These are phyloP conservation scores for cucumber (Cucumis sativus) DNA, from an alignment of 306 rosid species.

Conservation along the genomic window DNA sequence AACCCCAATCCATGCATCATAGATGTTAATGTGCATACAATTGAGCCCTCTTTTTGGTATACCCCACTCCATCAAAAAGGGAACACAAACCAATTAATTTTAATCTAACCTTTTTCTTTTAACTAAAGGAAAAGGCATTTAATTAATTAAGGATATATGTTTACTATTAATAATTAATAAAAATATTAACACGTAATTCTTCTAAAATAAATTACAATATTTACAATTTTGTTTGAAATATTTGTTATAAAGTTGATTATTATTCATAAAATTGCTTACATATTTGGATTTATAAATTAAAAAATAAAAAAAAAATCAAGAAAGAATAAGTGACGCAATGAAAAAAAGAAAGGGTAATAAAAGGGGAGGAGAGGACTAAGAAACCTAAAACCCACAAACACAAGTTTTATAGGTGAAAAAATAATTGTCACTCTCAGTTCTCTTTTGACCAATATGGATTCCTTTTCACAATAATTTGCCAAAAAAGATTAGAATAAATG, in stretches of 20 bases:
- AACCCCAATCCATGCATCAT: background rate
- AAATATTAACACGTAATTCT: too few relatives aligned
- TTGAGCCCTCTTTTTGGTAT: background rate
- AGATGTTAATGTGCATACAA: background rate
- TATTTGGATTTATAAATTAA: too few relatives aligned
- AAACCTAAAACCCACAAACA: constrained; percentile 4
- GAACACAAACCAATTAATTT: background rate
- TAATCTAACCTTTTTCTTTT: background rate
- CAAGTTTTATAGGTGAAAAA: background rate
- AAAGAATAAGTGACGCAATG: background rate
- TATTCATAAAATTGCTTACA: too few relatives aligned
- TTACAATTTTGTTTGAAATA: too few relatives aligned
- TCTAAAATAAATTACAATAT: too few relatives aligned
- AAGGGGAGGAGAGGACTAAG: background rate
- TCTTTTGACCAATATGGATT: constrained; percentile 5
- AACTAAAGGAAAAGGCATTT: background rate
- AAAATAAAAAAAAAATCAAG: background rate
- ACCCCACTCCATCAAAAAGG: background rate
- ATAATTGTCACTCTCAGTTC: background rate
- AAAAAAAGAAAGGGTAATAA: background rate
- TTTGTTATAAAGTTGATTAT: too few relatives aligned
- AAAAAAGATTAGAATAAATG: constrained; percentile 7
- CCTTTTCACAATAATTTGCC: constrained; percentile 1
- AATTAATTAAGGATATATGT: too few relatives aligned
- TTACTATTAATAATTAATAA: too few relatives aligned